Evolutionary conservation across 2,329 filamentous ascomycete species (phyloP).

Genomic region (Ophiocordyceps unilateralis): DNA sequence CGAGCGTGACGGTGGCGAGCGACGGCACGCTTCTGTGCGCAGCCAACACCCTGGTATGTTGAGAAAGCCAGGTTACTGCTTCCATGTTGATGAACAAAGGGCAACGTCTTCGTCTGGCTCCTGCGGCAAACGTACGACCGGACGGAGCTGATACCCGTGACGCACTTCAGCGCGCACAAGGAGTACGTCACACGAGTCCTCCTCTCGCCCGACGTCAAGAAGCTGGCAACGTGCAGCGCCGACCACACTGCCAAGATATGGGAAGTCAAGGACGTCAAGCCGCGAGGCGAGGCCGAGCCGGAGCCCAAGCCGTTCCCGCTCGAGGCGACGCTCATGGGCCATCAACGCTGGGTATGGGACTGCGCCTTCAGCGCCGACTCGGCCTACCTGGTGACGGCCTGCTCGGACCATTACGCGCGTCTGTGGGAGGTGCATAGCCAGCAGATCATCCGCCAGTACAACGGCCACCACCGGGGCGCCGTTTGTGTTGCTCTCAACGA

Average conservation of each 20-base stretch:
- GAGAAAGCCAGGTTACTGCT: not conserved
- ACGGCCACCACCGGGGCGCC: slow-evolving; percentile 79
- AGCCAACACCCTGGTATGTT: slow-evolving; percentile 67
- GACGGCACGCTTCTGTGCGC: slow-evolving; percentile 88
- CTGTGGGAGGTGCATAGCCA: slow-evolving; percentile 80
- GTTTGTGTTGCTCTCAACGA: slow-evolving; percentile 91
- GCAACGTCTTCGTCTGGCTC: slow-evolving; percentile 94
- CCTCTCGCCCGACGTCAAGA: slow-evolving; percentile 82
- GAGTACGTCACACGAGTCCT: slow-evolving; percentile 88
- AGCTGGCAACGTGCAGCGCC: slow-evolving; percentile 82
- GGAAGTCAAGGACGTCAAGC: slow-evolving; percentile 63
- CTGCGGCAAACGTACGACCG: slow-evolving; percentile 70
- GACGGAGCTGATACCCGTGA: slow-evolving; percentile 72
- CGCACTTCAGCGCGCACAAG: slow-evolving; percentile 77
- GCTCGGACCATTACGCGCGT: slow-evolving; percentile 81
- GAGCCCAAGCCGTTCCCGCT: slow-evolving; percentile 51
- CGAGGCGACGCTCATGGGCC: slow-evolving; percentile 73
- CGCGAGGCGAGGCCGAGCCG: slow-evolving; percentile 14
- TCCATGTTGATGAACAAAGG: slow-evolving; percentile 31
- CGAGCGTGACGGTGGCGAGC: slow-evolving; percentile 88
- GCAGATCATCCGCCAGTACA: slow-evolving; percentile 86
- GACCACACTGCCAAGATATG: slow-evolving; percentile 94
- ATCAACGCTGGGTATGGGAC: slow-evolving; percentile 96
- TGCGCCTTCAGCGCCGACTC: slow-evolving; percentile 89
- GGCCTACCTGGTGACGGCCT: slow-evolving; percentile 84